Evolutionary conservation across 805 yeast species (phyloP).

Genomic region (Pichia insulana): DNA sequence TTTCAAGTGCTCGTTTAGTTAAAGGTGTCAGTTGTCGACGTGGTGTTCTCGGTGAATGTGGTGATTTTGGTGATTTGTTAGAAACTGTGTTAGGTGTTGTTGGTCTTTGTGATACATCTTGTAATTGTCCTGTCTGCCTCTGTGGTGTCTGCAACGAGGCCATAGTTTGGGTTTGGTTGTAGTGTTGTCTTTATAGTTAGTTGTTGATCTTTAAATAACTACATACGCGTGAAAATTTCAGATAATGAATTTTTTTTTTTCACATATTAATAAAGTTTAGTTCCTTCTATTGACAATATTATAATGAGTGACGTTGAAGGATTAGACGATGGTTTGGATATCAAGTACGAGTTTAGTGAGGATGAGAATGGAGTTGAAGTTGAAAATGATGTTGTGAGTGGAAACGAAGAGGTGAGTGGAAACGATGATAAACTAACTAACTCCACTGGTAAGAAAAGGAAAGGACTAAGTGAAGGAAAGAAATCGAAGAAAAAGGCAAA

Average conservation of each 20-base stretch:
- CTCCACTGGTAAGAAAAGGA: conserved; percentile 16
- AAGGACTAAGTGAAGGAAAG: conserved; percentile 35
- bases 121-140: not conserved
- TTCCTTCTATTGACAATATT: not conserved
- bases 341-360: conserved; percentile 28
- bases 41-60: conserved; percentile 18
- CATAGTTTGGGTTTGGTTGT: not conserved
- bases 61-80: conserved; percentile 2
- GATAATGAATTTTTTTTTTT: too few relatives aligned
- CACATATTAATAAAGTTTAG: not conserved
- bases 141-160: not conserved
- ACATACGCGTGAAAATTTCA: too few relatives aligned
- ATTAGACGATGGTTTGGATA: conserved; percentile 69
- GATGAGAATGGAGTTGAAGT: conserved; percentile 32
- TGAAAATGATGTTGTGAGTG: conserved; percentile 8
- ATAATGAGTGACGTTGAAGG: conserved; percentile 50
- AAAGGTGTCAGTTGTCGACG: conserved; percentile 27
- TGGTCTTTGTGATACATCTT: conserved; percentile 20
- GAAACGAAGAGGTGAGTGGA: conserved; percentile 11
- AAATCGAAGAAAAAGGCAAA: conserved; percentile 57
- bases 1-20: conserved; percentile 24
- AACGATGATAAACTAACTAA: conserved; percentile 6
- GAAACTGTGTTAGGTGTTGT: conserved; percentile 3
- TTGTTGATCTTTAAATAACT: not conserved
- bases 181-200: not conserved